Conservation (phyloP, 306 rosid species). For the Notholithocarpus densiflorus region DNA sequence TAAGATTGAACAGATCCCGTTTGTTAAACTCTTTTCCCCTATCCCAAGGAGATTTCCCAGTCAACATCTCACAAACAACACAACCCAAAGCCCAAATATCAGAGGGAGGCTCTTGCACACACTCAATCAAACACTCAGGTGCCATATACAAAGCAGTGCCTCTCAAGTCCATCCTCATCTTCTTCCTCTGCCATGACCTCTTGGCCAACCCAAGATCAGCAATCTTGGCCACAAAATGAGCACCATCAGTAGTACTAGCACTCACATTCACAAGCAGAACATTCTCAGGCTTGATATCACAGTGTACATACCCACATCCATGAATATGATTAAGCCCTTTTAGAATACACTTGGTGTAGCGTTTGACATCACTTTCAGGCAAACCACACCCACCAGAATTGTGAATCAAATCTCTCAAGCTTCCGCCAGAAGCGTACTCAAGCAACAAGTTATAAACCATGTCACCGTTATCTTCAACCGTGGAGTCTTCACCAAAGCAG, state of each 20-base stretch:
- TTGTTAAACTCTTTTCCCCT: background rate
- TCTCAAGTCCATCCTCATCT: background rate
- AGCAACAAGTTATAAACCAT: constrained; percentile 22
- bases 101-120: constrained; percentile 7
- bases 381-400: constrained; percentile 4
- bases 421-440: constrained; percentile 22
- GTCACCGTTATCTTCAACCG: background rate
- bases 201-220: constrained; percentile 24
- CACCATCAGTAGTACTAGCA: background rate
- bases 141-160: constrained; percentile 29
- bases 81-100: constrained; percentile 41
- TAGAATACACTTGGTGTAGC: constrained; percentile 3
- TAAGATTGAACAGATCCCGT: background rate
- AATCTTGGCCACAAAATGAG: constrained; percentile 18
- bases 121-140: constrained; percentile 15
- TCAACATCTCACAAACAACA: constrained; percentile 27
- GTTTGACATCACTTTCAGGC: constrained; percentile 7
- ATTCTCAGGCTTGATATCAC: constrained; percentile 30
- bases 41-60: constrained; percentile 17
- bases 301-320: constrained; percentile 1
- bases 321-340: constrained; percentile 24
- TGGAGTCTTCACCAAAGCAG: constrained; percentile 16
- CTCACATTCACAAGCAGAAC: constrained; percentile 6
- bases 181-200: background rate
- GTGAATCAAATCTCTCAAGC: constrained; percentile 1